Evolutionary conservation across 208 protist species (phyloP), one percentile per base, ranked within the genome.

Genomic region (Angomonas deanei): DNA sequence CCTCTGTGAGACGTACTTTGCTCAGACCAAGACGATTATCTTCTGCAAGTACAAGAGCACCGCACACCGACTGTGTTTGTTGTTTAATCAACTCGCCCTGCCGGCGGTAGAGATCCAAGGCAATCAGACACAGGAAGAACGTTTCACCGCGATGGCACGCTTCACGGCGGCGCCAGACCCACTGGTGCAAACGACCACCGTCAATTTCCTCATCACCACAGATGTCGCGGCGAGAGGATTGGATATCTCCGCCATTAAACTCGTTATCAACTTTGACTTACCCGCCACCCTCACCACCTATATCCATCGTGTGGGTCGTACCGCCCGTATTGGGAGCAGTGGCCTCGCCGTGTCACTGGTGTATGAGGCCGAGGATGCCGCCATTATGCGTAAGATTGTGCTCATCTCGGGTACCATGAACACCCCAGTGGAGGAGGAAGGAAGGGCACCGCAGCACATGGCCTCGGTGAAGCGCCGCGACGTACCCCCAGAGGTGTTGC

Each of bases 181-280:
- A 15, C n/a, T 15, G n/a, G n/a, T 53, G 8, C 36, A 42, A 15
- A 15, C 34, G 34, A 15, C 34, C 34, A 15, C 47, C n/a, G 11
- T 15, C 23, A 70, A 70, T n/a, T 91, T 98, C 59, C 76, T 97
- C 21, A 85, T 97, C 73, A 92, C 91, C 23, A 97, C 91, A 0
- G 93, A 97, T 48, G 85, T 97, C 26, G 91, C 92, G 19, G 84
- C 91, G 23, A 76, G 98, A 47, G 98, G 98, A 68, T 83, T 99
- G 4, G 97, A 99, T 72, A 99, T 99, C 53, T 82, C 94, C 15
- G 79, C 74, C 2, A 97, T 99, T 1, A 88, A 97, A 48, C 77
- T 97, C 0, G 98, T 99, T 50, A 92, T 99, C 61, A 99, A 99
- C 80, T 99, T 94, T 69, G 97, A 99, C 69, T 73, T 99, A 34